Evolutionary conservation across 345 rosid genomes (phyloP).

Genomic region (Hypericum androsaemum): DNA sequence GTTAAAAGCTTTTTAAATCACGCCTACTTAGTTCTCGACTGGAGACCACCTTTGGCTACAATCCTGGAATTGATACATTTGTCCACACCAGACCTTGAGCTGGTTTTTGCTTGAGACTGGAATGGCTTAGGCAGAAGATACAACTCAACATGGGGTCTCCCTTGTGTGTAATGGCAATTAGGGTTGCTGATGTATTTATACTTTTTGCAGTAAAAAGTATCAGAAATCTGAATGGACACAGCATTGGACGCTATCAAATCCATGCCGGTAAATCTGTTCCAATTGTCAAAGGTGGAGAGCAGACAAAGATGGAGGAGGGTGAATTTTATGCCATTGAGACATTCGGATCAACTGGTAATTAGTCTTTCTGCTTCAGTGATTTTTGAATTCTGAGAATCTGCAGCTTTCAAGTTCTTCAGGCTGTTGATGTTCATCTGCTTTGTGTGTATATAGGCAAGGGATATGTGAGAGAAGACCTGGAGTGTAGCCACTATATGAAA

Average conservation of each 20-base stretch:
- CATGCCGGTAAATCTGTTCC: constrained; percentile 98
- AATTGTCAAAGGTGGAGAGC: constrained; percentile 92
- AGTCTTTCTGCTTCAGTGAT: constrained; percentile 5
- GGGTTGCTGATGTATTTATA: constrained; percentile 3
- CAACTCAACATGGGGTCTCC: no score
- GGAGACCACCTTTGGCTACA: no score
- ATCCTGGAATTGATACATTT: no score
- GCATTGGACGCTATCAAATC: constrained; percentile 77
- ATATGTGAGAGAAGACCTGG: constrained; percentile 79
- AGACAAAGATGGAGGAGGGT: constrained; percentile 98
- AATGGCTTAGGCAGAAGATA: no score
- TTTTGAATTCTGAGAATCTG: constrained; percentile 1
- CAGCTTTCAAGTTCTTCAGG: background rate
- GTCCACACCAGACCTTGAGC: no score
- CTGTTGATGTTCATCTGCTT: constrained; percentile 4
- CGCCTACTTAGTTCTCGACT: no score
- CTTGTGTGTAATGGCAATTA: background rate
- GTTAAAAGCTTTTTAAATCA: no score
- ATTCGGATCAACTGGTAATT: constrained; percentile 80
- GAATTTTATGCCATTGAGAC: constrained; percentile 93
- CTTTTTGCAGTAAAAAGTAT: constrained; percentile 69
- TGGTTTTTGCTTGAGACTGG: no score
- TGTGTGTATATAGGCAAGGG: constrained; percentile 58
- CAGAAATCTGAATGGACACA: constrained; percentile 79
- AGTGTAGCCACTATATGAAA: constrained; percentile 96